Conservation (phyloP, 116 monocot species). For the Zostera marina region DNA sequence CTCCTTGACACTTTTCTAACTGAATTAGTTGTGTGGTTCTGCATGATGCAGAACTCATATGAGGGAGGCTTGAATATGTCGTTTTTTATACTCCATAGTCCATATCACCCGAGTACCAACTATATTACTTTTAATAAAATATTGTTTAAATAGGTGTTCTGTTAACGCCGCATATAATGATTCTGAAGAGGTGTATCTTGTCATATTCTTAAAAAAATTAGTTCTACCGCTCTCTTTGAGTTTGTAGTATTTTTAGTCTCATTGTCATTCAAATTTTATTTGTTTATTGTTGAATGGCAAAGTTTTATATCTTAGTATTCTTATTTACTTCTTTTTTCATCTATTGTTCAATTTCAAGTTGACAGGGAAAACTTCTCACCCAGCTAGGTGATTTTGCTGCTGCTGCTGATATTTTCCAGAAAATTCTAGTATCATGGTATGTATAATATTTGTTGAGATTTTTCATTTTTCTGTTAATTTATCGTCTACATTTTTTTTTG, state of each 20-base stretch:
- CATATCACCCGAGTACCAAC: neutral
- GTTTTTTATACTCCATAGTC: neutral
- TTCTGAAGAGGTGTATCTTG: too few relatives aligned
- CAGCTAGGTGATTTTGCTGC: slow-evolving; percentile 61
- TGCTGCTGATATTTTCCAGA: slow-evolving; percentile 64
- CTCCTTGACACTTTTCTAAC: too few relatives aligned
- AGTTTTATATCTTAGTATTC: slow-evolving; percentile 1
- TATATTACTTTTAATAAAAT: too few relatives aligned
- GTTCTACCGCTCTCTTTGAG: too few relatives aligned
- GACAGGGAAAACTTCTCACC: slow-evolving; percentile 98
- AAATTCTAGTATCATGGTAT: slow-evolving; percentile 63
- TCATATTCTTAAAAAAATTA: neutral
- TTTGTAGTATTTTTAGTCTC: neutral
- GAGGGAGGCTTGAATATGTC: too few relatives aligned
- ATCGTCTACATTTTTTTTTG: too few relatives aligned
- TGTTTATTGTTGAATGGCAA: neutral
- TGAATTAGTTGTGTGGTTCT: too few relatives aligned
- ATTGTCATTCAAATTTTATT: neutral
- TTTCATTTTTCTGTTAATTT: neutral
- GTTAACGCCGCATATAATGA: too few relatives aligned
- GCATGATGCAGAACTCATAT: too few relatives aligned
- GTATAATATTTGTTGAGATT: neutral
- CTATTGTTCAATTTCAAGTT: slow-evolving; percentile 59
- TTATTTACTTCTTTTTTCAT: slow-evolving; percentile 10
- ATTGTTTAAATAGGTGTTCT: too few relatives aligned